phyloP scores from a whole-genome alignment of 441 rosid species.

The Hura crepitans region DNA sequence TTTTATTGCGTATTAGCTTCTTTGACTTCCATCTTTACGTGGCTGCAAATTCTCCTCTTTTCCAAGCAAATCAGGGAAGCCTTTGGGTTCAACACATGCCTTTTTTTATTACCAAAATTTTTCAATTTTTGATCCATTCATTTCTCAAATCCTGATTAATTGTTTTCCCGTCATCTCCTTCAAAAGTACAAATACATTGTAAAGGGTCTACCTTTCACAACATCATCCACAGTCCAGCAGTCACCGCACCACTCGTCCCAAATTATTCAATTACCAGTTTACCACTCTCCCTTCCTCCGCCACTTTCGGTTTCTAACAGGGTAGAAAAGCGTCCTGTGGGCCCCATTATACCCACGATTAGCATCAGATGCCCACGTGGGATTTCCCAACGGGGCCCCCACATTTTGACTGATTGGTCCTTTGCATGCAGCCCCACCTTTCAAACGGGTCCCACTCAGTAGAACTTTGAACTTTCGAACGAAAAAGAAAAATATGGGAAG shows the following conservation, averaged over 20 bases:
- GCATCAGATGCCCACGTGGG: slow-evolving; percentile 21
- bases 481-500: background rate
- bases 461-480: background rate
- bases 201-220: background rate
- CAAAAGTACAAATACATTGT: slow-evolving; percentile 8
- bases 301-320: slow-evolving; percentile 2
- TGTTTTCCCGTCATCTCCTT: too few species aligned
- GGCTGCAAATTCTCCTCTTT: too few species aligned
- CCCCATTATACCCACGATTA: background rate
- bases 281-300: background rate
- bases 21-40: too few species aligned
- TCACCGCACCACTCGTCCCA: too few species aligned
- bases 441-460: background rate
- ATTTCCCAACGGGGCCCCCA: slow-evolving; percentile 13
- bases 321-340: background rate
- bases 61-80: too few species aligned
- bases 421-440: background rate
- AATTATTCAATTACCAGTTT: background rate
- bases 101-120: too few species aligned
- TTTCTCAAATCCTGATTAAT: too few species aligned
- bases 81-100: too few species aligned
- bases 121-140: too few species aligned
- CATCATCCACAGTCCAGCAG: background rate
- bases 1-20: too few species aligned
- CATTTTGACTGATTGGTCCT: slow-evolving; percentile 17